A percentile compares a stretch with the other conserved stretches of the same genome.
Conservation (phyloP, 345 rosid genomes). For the Gossypioides kirkii region DNA sequence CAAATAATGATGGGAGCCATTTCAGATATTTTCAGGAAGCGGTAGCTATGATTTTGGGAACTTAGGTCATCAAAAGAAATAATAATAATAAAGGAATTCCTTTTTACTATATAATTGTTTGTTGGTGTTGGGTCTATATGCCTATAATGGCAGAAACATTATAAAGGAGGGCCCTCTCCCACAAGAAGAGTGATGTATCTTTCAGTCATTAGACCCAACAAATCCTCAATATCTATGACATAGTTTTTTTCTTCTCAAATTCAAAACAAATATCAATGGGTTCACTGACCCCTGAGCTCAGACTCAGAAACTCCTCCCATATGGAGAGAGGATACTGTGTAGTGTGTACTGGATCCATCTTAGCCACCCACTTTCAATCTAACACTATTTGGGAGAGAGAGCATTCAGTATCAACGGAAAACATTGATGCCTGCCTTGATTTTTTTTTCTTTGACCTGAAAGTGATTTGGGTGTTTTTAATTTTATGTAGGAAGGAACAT, state of each 20-base stretch:
- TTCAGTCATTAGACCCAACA: conserved; percentile 17
- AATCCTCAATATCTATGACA: conserved; percentile 4
- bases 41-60: neutral
- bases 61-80: conserved; percentile 25
- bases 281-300: neutral
- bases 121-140: neutral
- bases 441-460: neutral
- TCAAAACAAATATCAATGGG: conserved; percentile 25
- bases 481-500: neutral
- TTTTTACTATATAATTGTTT: neutral
- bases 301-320: neutral
- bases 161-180: conserved; percentile 21
- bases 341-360: neutral
- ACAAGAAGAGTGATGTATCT: conserved; percentile 23
- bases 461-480: neutral
- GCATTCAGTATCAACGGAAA: neutral
- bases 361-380: neutral
- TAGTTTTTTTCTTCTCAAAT: conserved; percentile 11
- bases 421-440: neutral
- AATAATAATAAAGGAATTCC: neutral
- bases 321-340: neutral
- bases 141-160: conserved; percentile 13
- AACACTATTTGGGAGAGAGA: neutral
- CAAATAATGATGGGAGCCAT: too few species aligned
- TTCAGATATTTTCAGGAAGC: neutral